Evolutionary conservation across 768 basidiomycete species (phyloP).

Genomic region (Neoboletus subvelutipes): DNA sequence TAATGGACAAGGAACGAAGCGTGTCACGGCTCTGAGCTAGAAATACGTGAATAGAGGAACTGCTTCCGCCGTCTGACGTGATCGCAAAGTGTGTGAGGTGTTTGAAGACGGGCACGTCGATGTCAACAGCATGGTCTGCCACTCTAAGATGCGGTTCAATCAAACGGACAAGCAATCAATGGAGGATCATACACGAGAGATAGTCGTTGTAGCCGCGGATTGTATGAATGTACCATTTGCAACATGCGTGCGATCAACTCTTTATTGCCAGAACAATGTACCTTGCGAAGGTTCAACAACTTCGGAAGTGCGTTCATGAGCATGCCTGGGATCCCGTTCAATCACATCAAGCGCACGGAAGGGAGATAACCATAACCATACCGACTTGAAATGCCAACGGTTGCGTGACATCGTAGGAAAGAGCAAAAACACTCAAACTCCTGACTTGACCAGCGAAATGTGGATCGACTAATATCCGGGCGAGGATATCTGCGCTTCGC

Average conservation of each 20-base stretch:
- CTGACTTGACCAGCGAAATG: slow-evolving; percentile 57
- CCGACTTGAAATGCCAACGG: slow-evolving; percentile 65
- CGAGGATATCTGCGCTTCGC: slow-evolving; percentile 70
- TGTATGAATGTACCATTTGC: slow-evolving; percentile 48
- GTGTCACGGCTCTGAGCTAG: slow-evolving; percentile 51
- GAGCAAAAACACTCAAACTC: slow-evolving; percentile 59
- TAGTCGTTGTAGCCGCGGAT: slow-evolving; percentile 53
- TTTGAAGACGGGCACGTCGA: slow-evolving; percentile 49
- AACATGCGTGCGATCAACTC: slow-evolving; percentile 54
- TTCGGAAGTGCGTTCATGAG: slow-evolving; percentile 67
- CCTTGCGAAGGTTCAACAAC: slow-evolving; percentile 55
- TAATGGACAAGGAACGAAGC: slow-evolving; percentile 54
- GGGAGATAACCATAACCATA: slow-evolving; percentile 26
- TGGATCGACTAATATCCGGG: slow-evolving; percentile 59
- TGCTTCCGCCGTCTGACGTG: slow-evolving; percentile 43
- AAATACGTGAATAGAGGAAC: slow-evolving; percentile 43
- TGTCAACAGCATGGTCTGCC: slow-evolving; percentile 43
- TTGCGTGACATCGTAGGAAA: slow-evolving; percentile 45
- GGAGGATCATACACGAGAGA: slow-evolving; percentile 48
- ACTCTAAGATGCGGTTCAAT: slow-evolving; percentile 15
- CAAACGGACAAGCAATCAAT: background rate
- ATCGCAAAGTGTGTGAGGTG: slow-evolving; percentile 62
- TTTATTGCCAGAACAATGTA: slow-evolving; percentile 57
- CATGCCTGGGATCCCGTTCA: slow-evolving; percentile 47
- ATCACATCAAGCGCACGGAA: background rate